Conservation (phyloP, 805 yeast species). For the Saturnispora quitensis region DNA sequence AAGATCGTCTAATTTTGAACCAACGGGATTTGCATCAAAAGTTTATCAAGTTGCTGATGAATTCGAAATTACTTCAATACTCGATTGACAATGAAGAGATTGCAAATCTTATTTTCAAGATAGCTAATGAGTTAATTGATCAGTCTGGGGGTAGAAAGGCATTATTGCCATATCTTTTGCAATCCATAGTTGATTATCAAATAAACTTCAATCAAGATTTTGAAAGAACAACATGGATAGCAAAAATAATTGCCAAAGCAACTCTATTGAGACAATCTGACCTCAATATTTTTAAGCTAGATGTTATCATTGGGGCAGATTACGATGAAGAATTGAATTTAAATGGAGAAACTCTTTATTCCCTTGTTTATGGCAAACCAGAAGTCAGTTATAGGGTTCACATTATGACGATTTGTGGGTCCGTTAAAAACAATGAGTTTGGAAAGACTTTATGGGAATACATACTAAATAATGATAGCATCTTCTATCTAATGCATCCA, state of each 20-base stretch:
- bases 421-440: slow-evolving; percentile 24
- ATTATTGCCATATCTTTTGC: slow-evolving; percentile 51
- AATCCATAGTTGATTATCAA: slow-evolving; percentile 38
- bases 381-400: slow-evolving; percentile 49
- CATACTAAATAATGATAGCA: slow-evolving; percentile 30
- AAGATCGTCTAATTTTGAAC: slow-evolving; percentile 52
- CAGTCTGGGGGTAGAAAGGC: slow-evolving; percentile 57
- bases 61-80: slow-evolving; percentile 31
- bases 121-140: slow-evolving; percentile 36
- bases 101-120: slow-evolving; percentile 23
- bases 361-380: slow-evolving; percentile 42
- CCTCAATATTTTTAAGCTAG: slow-evolving; percentile 50
- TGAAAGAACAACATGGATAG: slow-evolving; percentile 41
- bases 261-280: slow-evolving; percentile 44
- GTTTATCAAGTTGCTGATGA: slow-evolving; percentile 44
- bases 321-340: slow-evolving; percentile 38
- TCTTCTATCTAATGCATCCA: slow-evolving; percentile 39
- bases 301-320: slow-evolving; percentile 42
- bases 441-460: slow-evolving; percentile 27
- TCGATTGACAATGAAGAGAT: slow-evolving; percentile 27
- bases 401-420: slow-evolving; percentile 38
- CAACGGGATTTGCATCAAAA: slow-evolving; percentile 55
- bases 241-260: slow-evolving; percentile 36
- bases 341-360: slow-evolving; percentile 33
- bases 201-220: slow-evolving; percentile 25